Base-by-base conservation (phyloP, 2,329 filamentous ascomycete genomes). In the Pseudocercospora musae region DNA sequence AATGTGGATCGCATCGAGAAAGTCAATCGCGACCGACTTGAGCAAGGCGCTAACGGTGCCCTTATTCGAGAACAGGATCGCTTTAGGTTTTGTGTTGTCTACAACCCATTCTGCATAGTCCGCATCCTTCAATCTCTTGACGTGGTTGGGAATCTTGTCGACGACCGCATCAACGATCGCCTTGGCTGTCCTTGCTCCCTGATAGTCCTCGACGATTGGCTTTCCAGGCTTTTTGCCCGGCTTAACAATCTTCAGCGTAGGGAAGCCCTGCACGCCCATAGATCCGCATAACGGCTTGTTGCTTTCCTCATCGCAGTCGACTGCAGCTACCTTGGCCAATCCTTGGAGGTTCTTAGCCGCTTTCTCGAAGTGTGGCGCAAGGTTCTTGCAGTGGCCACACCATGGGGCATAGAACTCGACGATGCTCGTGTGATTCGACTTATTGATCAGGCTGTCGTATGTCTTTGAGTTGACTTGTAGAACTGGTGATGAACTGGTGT, bases 301-400 rank as follows among this genome's bases (percentile, higher is more conserved):
- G 67, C 82, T 79, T 58, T 97, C 94, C 31, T 96, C 92, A 73
- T 99, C 94, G 77, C 95, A 99, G 78, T 99, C 90, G 67, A 99
- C 83, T 59, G 96, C 95, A 53, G 92, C 95, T 46, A 99, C 94
- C 72, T 96, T 96, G 71, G 92, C 95, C 13, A 98, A 84, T 13
- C 95, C 95, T n/a, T 89, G 86, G 62, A 99, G 88, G 71, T 88
- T 92, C 72, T 89, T 90, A 70, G 95, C 95, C 1, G 89, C 93
- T 78, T 96, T 96, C 78, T 98, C 94, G 79, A 95, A 99, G 49
- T 91, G 91, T 2, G 93, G 94, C 79, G 97, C 93, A 72, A 99
- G 89, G 79, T 90, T 97, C 79, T 96, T 85, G 81, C 95, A 99
- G 79, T 98, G 95, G 46, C 94, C 95, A 73, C 95, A 98, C 94